These are phyloP conservation scores for Peronospora belbahrii DNA, from an alignment of 352 stramenopile species.

Conservation along the genomic window DNA sequence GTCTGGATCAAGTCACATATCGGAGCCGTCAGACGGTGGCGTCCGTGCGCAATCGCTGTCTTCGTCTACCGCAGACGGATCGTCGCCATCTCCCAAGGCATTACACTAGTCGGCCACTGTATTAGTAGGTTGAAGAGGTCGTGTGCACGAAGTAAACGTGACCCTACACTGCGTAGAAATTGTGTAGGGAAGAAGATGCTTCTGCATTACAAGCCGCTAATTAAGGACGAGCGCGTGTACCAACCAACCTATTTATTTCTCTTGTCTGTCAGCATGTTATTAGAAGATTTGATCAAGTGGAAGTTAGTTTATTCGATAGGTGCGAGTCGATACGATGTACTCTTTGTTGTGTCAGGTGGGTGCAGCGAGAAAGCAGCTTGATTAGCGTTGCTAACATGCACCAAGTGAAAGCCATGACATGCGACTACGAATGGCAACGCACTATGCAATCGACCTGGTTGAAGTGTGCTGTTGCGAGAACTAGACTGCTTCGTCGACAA, in stretches of 20 bases:
- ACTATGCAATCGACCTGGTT: slow-evolving; percentile 58
- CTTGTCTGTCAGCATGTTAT: too few species aligned
- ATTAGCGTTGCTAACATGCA: too few species aligned
- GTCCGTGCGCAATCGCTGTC: slow-evolving; percentile 33
- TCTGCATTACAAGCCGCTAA: slow-evolving; percentile 16
- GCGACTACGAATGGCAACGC: slow-evolving; percentile 64
- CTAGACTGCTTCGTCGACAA: slow-evolving; percentile 18
- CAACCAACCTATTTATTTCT: too few species aligned
- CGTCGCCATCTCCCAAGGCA: slow-evolving; percentile 34
- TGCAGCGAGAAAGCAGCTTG: slow-evolving; percentile 7
- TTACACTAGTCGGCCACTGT: slow-evolving; percentile 13
- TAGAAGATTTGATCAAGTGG: slow-evolving; percentile 61
- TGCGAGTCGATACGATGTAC: slow-evolving; percentile 77
- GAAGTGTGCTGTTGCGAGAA: slow-evolving; percentile 42
- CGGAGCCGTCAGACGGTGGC: slow-evolving; percentile 25
- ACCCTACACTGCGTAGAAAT: slow-evolving; percentile 1
- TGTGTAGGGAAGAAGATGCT: slow-evolving; percentile 11
- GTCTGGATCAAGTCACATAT: slow-evolving; percentile 18
- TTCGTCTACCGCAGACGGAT: slow-evolving; percentile 52
- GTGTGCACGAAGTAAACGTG: slow-evolving; percentile 2
- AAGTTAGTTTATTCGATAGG: slow-evolving; percentile 43
- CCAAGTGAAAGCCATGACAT: too few species aligned
- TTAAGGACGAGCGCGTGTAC: slow-evolving; percentile 22
- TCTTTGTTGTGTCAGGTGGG: slow-evolving; percentile 79
- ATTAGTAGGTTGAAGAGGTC: slow-evolving; percentile 1